Percentiles rank a stretch among this genome's conserved stretches.
Conservation (phyloP, 495 filamentous ascomycete species). For the Achaetomiella virescens region DNA sequence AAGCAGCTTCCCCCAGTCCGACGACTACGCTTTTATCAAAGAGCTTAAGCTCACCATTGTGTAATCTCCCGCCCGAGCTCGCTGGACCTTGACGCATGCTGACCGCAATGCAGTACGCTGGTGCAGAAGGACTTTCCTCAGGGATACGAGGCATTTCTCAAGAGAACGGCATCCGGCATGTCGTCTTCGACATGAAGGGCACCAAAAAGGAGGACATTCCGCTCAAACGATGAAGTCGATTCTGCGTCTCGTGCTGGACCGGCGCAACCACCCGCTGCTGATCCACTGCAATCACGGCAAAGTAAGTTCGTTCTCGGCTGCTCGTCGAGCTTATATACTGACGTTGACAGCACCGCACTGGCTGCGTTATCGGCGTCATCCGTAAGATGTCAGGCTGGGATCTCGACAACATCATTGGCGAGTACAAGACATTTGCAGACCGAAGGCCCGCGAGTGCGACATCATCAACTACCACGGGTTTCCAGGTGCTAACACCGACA, state of each 20-base stretch:
- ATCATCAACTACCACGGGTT: conserved; percentile 43
- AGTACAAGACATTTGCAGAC: conserved; percentile 64
- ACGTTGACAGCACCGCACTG: conserved; percentile 65
- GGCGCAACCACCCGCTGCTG: conserved; percentile 64
- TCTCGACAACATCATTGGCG: conserved; percentile 48
- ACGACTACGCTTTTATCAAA: conserved; percentile 59
- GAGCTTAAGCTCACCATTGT: conserved; percentile 63
- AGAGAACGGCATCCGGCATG: conserved; percentile 57
- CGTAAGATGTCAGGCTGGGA: conserved; percentile 60
- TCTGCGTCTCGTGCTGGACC: conserved; percentile 57
- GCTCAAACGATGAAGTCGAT: conserved; percentile 55
- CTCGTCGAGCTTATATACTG: conserved; percentile 4
- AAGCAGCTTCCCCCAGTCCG: conserved; percentile 62
- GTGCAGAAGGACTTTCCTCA: conserved; percentile 58
- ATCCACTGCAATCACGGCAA: conserved; percentile 89
- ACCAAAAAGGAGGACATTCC: conserved; percentile 69
- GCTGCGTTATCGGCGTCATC: conserved; percentile 68
- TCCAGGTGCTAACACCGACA: conserved; percentile 29
- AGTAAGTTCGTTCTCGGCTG: conserved; percentile 35
- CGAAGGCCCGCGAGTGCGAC: conserved; percentile 54
- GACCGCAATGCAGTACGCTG: conserved; percentile 53
- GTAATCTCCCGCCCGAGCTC: conserved; percentile 35
- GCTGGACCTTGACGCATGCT: conserved; percentile 6
- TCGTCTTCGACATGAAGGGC: conserved; percentile 63
- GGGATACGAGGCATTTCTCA: conserved; percentile 55